Percentiles rank a stretch among this genome's conserved stretches.
Evolutionary conservation across 441 rosid genomes (phyloP).

Genomic region (Cnidoscolus chayamansa): DNA sequence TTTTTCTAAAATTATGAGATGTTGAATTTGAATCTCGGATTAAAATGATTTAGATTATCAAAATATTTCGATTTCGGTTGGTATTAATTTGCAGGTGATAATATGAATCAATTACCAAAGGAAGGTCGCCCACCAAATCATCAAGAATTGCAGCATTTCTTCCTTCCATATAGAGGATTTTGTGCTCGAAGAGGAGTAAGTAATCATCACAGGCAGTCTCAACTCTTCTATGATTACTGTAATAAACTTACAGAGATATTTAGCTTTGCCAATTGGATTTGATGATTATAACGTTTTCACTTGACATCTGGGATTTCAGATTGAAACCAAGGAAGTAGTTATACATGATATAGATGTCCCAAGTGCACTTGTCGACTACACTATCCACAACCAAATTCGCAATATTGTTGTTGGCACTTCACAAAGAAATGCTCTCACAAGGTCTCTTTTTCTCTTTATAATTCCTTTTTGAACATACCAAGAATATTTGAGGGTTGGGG

Average conservation of each 20-base stretch:
- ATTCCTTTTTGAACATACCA: too few relatives aligned
- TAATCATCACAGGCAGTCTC: neutral
- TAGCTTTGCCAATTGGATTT: neutral
- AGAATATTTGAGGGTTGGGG: too few relatives aligned
- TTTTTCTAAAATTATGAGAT: too few relatives aligned
- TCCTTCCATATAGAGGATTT: slow-evolving; percentile 61
- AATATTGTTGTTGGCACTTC: slow-evolving; percentile 62
- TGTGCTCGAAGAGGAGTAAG: slow-evolving; percentile 73
- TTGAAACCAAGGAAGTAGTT: slow-evolving; percentile 46
- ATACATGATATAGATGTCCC: slow-evolving; percentile 48
- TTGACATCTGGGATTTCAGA: slow-evolving; percentile 33
- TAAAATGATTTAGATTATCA: too few relatives aligned
- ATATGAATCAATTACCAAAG: slow-evolving; percentile 22
- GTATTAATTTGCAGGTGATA: slow-evolving; percentile 32
- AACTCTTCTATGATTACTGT: too few relatives aligned
- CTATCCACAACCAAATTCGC: slow-evolving; percentile 31
- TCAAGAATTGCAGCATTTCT: slow-evolving; percentile 40
- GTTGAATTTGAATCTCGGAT: too few relatives aligned
- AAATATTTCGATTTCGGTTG: neutral
- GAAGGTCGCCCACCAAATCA: slow-evolving; percentile 42
- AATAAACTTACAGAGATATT: too few relatives aligned
- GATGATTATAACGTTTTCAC: neutral
- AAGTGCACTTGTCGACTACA: slow-evolving; percentile 45
- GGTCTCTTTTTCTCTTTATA: slow-evolving; percentile 30
- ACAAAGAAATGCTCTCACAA: slow-evolving; percentile 34